Conservation (phyloP, 2,329 filamentous ascomycete genomes). For the Lachnellula hyalina region DNA sequence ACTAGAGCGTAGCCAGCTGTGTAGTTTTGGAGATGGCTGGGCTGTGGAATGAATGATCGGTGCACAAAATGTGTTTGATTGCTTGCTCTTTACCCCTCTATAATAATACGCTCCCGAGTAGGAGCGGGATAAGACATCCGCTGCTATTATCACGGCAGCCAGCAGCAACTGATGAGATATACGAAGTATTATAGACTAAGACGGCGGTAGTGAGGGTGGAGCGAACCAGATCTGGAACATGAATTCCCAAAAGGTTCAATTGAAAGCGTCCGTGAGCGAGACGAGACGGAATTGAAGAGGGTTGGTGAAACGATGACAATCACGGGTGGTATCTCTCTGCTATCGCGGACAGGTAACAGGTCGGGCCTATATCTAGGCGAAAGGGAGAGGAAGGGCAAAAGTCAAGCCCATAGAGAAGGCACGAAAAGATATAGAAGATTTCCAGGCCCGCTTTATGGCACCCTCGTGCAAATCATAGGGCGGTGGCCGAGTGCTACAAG, state of each 20-base stretch:
- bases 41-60: slow-evolving; percentile 10
- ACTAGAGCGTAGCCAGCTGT: slow-evolving; percentile 6
- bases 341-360: slow-evolving; percentile 10
- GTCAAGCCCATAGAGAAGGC: not conserved
- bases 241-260: not conserved
- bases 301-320: not conserved
- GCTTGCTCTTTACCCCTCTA: slow-evolving; percentile 11
- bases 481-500: slow-evolving; percentile 12
- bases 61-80: slow-evolving; percentile 21
- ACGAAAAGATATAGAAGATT: slow-evolving; percentile 18
- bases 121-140: slow-evolving; percentile 21
- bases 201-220: not conserved
- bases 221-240: slow-evolving; percentile 8
- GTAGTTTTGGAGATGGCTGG: slow-evolving; percentile 5
- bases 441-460: slow-evolving; percentile 7
- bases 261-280: slow-evolving; percentile 4
- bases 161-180: slow-evolving; percentile 13
- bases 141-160: slow-evolving; percentile 19
- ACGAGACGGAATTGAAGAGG: not conserved
- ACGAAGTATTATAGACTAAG: not conserved
- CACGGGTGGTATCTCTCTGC: not conserved
- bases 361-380: slow-evolving; percentile 14
- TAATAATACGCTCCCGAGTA: slow-evolving; percentile 16
- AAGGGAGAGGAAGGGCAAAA: slow-evolving; percentile 4
- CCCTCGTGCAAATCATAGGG: slow-evolving; percentile 14